These are phyloP conservation scores for Mortierella sp. DNA, from an alignment of 371 early-diverging fungal species.

Conservation along the genomic window DNA sequence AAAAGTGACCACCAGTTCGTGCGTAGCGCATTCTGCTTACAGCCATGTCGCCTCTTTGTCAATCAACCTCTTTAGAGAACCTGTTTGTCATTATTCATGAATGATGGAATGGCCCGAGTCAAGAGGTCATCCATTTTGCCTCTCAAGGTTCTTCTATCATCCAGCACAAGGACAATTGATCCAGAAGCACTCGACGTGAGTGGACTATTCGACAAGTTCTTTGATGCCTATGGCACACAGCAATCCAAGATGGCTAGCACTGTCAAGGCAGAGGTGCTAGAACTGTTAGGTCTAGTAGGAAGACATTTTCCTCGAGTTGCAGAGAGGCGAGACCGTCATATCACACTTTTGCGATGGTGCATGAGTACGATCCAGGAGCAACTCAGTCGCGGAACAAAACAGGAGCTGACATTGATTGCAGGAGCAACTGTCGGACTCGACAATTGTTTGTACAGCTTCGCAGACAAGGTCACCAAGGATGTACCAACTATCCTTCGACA, in stretches of 20 bases:
- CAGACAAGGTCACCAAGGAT: conserved; percentile 43
- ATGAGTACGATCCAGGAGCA: conserved; percentile 54
- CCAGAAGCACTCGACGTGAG: conserved; percentile 37
- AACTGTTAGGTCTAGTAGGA: conserved; percentile 59
- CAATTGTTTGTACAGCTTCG: conserved; percentile 48
- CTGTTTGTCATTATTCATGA: conserved; percentile 33
- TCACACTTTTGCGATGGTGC: conserved; percentile 56
- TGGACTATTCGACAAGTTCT: conserved; percentile 32
- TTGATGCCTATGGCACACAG: conserved; percentile 42
- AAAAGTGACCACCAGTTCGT: no score
- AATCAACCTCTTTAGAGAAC: conserved; percentile 16
- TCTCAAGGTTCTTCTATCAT: conserved; percentile 41
- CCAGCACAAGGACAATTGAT: conserved; percentile 35
- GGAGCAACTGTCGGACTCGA: conserved; percentile 60
- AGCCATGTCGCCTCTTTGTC: neutral
- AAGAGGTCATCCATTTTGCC: conserved; percentile 37
- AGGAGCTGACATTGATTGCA: conserved; percentile 49
- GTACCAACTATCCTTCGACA: conserved; percentile 45
- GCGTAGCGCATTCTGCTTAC: neutral
- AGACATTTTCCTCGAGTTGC: conserved; percentile 52
- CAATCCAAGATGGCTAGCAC: conserved; percentile 47
- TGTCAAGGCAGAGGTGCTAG: conserved; percentile 61
- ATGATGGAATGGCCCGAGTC: conserved; percentile 37
- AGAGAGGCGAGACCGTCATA: conserved; percentile 19
- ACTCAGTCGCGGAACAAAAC: conserved; percentile 41